phyloP scores from a whole-genome alignment of 371 early-diverging fungal species.

The Coemansia sp. region DNA sequence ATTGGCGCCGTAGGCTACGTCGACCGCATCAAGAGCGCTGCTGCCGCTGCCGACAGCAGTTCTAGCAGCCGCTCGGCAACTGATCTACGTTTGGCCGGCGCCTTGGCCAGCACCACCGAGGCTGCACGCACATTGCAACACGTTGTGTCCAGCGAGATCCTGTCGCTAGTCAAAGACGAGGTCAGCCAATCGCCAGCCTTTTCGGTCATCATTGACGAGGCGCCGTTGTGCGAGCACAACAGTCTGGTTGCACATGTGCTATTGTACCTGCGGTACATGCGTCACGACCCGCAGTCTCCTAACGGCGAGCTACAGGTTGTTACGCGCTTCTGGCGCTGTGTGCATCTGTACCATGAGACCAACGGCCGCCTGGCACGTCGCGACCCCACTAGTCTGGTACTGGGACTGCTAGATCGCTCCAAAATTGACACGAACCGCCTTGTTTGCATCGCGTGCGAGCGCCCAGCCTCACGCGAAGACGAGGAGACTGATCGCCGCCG shows the following conservation, averaged over 20 bases:
- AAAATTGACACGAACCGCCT: slow-evolving; percentile 40
- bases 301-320: slow-evolving; percentile 37
- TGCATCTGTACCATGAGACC: slow-evolving; percentile 41
- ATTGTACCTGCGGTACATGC: slow-evolving; percentile 43
- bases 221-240: slow-evolving; percentile 50
- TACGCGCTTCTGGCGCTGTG: slow-evolving; percentile 50
- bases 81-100: slow-evolving; percentile 35
- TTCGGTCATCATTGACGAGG: slow-evolving; percentile 49
- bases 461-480: slow-evolving; percentile 31
- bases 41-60: background rate
- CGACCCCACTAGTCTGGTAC: slow-evolving; percentile 34
- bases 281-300: slow-evolving; percentile 25
- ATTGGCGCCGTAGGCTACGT: slow-evolving; percentile 26
- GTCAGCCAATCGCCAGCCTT: slow-evolving; percentile 50
- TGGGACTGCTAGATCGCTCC: slow-evolving; percentile 39
- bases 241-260: slow-evolving; percentile 45
- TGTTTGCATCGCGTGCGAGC: slow-evolving; percentile 42
- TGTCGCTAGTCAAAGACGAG: slow-evolving; percentile 47
- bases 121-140: slow-evolving; percentile 46
- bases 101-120: slow-evolving; percentile 15
- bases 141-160: slow-evolving; percentile 46
- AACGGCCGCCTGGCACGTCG: slow-evolving; percentile 32
- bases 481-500: slow-evolving; percentile 25
- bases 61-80: background rate
- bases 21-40: slow-evolving; percentile 3